phyloP scores from a whole-genome alignment of 371 early-diverging fungal genomes.

The Zopfochytrium polystomum region DNA sequence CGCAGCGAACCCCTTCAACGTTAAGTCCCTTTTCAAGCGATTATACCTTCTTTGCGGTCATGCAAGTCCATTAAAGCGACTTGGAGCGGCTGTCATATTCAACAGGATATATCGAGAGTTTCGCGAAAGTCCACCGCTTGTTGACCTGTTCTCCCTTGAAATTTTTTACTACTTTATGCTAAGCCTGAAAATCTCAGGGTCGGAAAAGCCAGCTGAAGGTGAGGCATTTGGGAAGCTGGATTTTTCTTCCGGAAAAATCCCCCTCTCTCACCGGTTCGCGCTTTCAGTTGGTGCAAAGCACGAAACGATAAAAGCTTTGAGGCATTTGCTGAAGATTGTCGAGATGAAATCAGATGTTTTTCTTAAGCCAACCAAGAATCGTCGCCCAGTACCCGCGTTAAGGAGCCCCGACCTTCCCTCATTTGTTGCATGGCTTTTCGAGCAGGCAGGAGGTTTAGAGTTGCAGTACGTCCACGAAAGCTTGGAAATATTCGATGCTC shows the following conservation, averaged over 20 bases:
- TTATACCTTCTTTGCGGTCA: conserved; percentile 63
- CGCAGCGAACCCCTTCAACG: conserved; percentile 58
- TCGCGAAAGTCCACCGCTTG: conserved; percentile 59
- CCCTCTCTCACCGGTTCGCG: background rate
- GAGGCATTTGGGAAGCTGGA: conserved; percentile 3
- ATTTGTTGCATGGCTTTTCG: conserved; percentile 61
- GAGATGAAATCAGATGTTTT: conserved; percentile 42
- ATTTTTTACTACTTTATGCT: conserved; percentile 65
- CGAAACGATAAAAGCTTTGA: conserved; percentile 55
- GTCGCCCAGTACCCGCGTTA: conserved; percentile 55
- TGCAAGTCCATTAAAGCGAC: conserved; percentile 60
- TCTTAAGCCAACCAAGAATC: conserved; percentile 27
- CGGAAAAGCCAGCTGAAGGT: conserved; percentile 61
- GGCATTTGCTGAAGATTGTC: conserved; percentile 62
- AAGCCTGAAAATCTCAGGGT: conserved; percentile 59
- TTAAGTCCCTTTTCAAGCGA: conserved; percentile 61
- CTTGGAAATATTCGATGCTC: conserved; percentile 55
- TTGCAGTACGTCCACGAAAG: conserved; percentile 62
- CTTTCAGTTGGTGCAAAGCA: conserved; percentile 48
- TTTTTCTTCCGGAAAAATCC: background rate
- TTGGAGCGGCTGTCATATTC: conserved; percentile 69
- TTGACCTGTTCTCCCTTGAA: conserved; percentile 66
- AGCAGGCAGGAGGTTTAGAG: conserved; percentile 52
- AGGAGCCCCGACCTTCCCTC: conserved; percentile 43
- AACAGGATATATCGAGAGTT: conserved; percentile 68